Evolutionary conservation across 164 flowering plant species (phyloP).

Genomic region (Berberis thunbergii): DNA sequence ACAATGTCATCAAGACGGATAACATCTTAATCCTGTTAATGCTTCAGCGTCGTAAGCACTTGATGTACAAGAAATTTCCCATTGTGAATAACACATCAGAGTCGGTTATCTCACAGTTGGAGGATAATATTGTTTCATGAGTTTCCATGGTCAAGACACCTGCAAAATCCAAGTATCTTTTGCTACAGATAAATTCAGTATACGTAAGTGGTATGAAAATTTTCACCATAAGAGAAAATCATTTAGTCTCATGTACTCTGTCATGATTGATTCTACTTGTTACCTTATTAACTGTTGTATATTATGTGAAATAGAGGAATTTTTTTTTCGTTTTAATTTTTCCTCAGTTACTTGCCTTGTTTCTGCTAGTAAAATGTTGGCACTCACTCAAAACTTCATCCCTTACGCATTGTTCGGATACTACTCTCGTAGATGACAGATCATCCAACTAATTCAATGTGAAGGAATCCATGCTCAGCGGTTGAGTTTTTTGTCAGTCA

Average conservation of each 20-base stretch:
- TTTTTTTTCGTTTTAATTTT: too few relatives aligned
- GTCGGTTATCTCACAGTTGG: conserved; percentile 8
- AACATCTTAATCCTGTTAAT: conserved; percentile 49
- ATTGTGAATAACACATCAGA: conserved; percentile 17
- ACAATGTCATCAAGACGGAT: conserved; percentile 60
- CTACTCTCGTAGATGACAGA: too few relatives aligned
- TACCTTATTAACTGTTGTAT: too few relatives aligned
- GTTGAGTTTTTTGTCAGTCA: too few relatives aligned
- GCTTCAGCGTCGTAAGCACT: conserved; percentile 83
- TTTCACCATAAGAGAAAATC: neutral
- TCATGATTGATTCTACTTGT: neutral
- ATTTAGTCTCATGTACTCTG: neutral
- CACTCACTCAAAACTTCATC: too few relatives aligned
- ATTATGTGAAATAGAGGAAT: too few relatives aligned
- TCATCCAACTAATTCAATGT: too few relatives aligned
- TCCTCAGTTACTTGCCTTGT: too few relatives aligned
- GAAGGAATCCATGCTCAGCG: too few relatives aligned
- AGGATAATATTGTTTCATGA: neutral
- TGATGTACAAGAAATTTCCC: conserved; percentile 76
- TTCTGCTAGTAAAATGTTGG: too few relatives aligned
- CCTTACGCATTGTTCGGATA: too few relatives aligned
- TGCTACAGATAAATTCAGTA: neutral
- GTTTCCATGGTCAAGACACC: neutral
- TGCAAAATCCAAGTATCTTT: neutral
- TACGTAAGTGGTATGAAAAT: neutral